Evolutionary conservation across 345 rosid species (phyloP), one percentile per base, ranked within the genome.

Genomic region (Litchi chinensis): DNA sequence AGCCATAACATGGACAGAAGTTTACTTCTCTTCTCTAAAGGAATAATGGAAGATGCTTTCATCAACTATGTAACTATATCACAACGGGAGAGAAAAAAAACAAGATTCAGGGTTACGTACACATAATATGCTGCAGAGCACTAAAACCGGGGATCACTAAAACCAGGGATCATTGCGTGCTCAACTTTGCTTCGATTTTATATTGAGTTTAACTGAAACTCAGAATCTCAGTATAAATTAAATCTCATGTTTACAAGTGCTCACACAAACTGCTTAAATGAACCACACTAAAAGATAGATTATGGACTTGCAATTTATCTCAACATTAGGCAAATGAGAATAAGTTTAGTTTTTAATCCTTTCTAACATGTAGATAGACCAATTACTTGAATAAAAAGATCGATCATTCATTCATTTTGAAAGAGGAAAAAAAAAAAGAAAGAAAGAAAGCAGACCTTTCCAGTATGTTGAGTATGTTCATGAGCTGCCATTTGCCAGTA

Each of bases 401-500:
- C 32, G 28, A 56, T n/a, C 63, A 26, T 10, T 57, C 39, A 37
- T 24, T 32, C 5, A 10, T 26, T 52, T 32, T 1, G 1, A 66
- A 15, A 18, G 56, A 48, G 12, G 24, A 60, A 52, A 57, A 73
- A 37, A 21, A 63, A 21, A 63, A n/a, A n/a, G n/a, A n/a, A n/a
- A 66, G 19, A 7, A 46, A 60, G 19, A 48, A 28, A 79, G 75
- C 88, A 80, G 43, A 95, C 99, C 99, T 93, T 95, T 79, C 99
- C 99, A 10, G 99, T 95, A 82, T 95, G 99, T 76, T 93, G 97
- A 48, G 99, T 93, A 76, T 95, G 99, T 80, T 95, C 99, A 68
- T 95, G 93, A 54, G 99, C 98, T 24, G 99, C 99, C 98, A 95
- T 93, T 88, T 93, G 99, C 99, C 99, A 93, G 85, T 95, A 95